A percentile compares a stretch with the other conserved stretches of the same genome.
Evolutionary conservation across 176 grass and related monocot species (phyloP).

Genomic region (Elaeis guineensis): DNA sequence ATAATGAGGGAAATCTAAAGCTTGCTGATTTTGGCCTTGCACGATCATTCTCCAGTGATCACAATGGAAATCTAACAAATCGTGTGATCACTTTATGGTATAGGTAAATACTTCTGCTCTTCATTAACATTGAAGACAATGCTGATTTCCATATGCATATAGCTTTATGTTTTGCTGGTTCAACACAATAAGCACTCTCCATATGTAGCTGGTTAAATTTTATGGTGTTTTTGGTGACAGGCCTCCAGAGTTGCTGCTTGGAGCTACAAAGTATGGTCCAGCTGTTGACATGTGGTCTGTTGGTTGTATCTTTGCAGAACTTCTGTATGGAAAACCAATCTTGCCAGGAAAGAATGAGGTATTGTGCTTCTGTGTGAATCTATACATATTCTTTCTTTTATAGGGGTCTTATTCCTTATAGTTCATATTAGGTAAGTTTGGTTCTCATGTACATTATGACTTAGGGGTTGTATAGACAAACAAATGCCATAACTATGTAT

Average conservation of each 20-base stretch:
- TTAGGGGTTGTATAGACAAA: too few relatives aligned
- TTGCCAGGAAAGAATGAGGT: slow-evolving; percentile 91
- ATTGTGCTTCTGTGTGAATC: slow-evolving; percentile 11
- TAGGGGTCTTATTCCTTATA: too few relatives aligned
- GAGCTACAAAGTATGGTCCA: slow-evolving; percentile 77
- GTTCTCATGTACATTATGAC: too few relatives aligned
- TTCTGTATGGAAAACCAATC: slow-evolving; percentile 79
- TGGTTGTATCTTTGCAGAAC: slow-evolving; percentile 96
- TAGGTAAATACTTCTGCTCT: slow-evolving; percentile 40
- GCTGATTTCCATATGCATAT: too few relatives aligned
- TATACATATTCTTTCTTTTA: too few relatives aligned
- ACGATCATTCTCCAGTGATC: slow-evolving; percentile 78
- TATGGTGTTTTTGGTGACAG: slow-evolving; percentile 38
- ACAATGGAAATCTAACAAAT: slow-evolving; percentile 84
- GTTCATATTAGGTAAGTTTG: too few relatives aligned
- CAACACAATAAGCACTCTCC: not conserved
- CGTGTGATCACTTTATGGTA: slow-evolving; percentile 97
- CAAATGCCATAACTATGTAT: too few relatives aligned
- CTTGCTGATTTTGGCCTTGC: slow-evolving; percentile 96
- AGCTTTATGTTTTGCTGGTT: not conserved
- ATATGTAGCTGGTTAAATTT: not conserved
- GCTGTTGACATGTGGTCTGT: slow-evolving; percentile 98
- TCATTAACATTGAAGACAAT: not conserved
- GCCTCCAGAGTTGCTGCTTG: slow-evolving; percentile 79
- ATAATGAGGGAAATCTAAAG: slow-evolving; percentile 96